These are phyloP conservation scores for Claviceps spartinae DNA, from an alignment of 2,329 filamentous ascomycete genomes.

Conservation along the genomic window DNA sequence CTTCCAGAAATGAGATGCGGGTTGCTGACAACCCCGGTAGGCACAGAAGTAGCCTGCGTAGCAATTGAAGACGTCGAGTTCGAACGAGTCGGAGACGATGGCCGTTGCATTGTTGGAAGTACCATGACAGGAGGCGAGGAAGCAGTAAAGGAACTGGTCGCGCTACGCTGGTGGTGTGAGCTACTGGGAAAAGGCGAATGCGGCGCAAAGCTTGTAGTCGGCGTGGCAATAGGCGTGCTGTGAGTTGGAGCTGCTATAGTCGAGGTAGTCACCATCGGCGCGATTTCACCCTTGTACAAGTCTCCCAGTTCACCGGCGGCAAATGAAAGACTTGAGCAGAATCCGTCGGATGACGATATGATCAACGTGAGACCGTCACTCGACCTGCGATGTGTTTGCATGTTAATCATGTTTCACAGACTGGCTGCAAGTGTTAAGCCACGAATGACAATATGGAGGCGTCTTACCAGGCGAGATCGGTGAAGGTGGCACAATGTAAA, in stretches of 20 bases:
- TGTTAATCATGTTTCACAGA: conserved; percentile 14
- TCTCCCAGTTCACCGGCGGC: conserved; percentile 72
- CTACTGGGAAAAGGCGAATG: conserved; percentile 42
- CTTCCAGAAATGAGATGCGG: conserved; percentile 66
- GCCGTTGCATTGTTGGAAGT: conserved; percentile 48
- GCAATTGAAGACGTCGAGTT: conserved; percentile 73
- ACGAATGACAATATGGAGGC: background rate
- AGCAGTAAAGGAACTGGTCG: conserved; percentile 42
- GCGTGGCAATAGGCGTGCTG: conserved; percentile 57
- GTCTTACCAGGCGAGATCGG: conserved; percentile 80
- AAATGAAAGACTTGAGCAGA: conserved; percentile 88
- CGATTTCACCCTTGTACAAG: conserved; percentile 56
- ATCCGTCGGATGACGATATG: conserved; percentile 96
- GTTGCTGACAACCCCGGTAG: conserved; percentile 52
- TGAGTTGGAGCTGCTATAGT: conserved; percentile 37
- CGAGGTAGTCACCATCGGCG: conserved; percentile 25
- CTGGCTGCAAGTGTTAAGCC: background rate
- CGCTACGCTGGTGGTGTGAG: conserved; percentile 40
- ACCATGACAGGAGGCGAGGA: conserved; percentile 42
- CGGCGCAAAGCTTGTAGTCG: conserved; percentile 48
- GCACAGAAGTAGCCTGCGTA: conserved; percentile 42
- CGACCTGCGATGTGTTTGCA: conserved; percentile 23
- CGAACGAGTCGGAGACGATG: conserved; percentile 69
- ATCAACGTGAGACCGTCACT: conserved; percentile 48
- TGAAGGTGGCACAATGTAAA: conserved; percentile 92